phyloP scores from a whole-genome alignment of 2,329 filamentous ascomycete genomes.

The Fusarium newnesense region DNA sequence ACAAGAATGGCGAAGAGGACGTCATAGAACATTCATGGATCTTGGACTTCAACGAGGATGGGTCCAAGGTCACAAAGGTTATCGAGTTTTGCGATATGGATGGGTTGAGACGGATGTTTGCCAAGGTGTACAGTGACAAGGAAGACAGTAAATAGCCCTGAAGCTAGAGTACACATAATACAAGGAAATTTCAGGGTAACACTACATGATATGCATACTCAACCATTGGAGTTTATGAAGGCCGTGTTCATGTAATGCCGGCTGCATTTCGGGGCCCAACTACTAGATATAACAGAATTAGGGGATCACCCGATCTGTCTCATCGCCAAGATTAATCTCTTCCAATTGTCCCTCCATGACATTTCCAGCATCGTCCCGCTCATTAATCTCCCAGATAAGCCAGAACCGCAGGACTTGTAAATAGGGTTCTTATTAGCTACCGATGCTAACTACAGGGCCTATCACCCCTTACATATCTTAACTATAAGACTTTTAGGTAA shows the following conservation, averaged over 20 bases:
- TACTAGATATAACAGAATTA: background rate
- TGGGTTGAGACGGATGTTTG: conserved; percentile 3
- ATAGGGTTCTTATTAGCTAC: too few species aligned
- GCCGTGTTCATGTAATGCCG: too few species aligned
- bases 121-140: background rate
- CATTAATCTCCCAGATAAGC: background rate
- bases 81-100: conserved; percentile 31
- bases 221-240: fast-evolving
- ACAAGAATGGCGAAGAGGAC: conserved; percentile 1
- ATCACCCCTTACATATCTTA: too few species aligned
- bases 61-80: conserved; percentile 14
- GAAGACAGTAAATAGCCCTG: fast-evolving
- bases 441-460: too few species aligned
- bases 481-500: too few species aligned
- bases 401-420: too few species aligned
- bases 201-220: background rate
- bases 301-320: background rate
- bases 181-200: fast-evolving
- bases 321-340: background rate
- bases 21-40: conserved; percentile 23
- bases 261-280: too few species aligned
- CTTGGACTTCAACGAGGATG: conserved; percentile 14
- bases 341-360: background rate
- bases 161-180: background rate
- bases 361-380: background rate